Evolutionary conservation across 106 monocot species (phyloP).

Genomic region (Acanthochlamys bracteata): DNA sequence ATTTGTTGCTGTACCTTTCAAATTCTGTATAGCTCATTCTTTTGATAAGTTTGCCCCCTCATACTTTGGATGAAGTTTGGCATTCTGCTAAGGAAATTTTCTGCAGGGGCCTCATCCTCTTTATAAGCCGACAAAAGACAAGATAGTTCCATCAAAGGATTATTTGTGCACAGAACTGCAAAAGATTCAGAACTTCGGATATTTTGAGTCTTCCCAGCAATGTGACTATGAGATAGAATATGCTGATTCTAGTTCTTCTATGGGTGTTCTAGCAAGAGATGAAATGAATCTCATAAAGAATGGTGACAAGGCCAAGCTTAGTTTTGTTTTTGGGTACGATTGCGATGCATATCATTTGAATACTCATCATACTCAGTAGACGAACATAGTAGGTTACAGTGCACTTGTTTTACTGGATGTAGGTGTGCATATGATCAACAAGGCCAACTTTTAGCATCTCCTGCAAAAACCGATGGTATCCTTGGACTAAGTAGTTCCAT

Average conservation of each 20-base stretch:
- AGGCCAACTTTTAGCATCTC: slow-evolving; percentile 64
- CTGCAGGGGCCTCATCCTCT: slow-evolving; percentile 76
- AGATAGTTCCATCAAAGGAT: slow-evolving; percentile 54
- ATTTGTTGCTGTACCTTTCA: too few relatives aligned
- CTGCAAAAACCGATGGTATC: slow-evolving; percentile 84
- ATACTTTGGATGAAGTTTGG: background rate
- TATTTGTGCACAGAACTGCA: slow-evolving; percentile 67
- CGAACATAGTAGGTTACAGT: too few relatives aligned
- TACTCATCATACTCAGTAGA: too few relatives aligned
- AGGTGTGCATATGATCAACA: slow-evolving; percentile 95
- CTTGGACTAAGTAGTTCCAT: slow-evolving; percentile 62
- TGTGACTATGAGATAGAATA: slow-evolving; percentile 91
- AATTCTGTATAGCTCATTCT: too few relatives aligned
- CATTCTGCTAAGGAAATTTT: background rate
- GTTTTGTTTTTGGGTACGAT: slow-evolving; percentile 79
- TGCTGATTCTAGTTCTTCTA: slow-evolving; percentile 79
- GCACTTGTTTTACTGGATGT: background rate
- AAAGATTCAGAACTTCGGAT: slow-evolving; percentile 26
- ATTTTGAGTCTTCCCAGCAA: slow-evolving; percentile 52
- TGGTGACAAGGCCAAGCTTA: slow-evolving; percentile 26
- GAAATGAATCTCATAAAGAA: slow-evolving; percentile 39
- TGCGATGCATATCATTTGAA: too few relatives aligned
- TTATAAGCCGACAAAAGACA: slow-evolving; percentile 66
- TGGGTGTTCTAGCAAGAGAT: slow-evolving; percentile 80
- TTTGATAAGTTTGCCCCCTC: too few relatives aligned